These are phyloP conservation scores for Mortierella sp. DNA, from an alignment of 371 early-diverging fungal genomes.

Conservation along the genomic window DNA sequence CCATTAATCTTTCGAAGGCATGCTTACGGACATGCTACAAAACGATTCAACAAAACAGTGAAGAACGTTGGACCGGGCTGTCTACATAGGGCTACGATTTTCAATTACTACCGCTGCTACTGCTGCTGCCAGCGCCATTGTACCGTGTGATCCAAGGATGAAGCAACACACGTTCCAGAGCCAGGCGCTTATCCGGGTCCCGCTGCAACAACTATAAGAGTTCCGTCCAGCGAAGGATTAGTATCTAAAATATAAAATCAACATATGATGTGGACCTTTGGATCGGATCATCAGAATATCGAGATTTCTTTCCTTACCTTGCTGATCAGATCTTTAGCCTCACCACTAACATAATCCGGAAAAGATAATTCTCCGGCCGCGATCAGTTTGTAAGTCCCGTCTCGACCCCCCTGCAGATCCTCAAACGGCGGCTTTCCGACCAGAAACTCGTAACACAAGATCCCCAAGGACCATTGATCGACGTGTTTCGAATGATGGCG, in stretches of 20 bases:
- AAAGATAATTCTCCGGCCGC: conserved; percentile 86
- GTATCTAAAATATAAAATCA: too few relatives aligned
- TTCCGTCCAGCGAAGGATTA: too few relatives aligned
- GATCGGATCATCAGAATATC: too few relatives aligned
- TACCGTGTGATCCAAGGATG: conserved; percentile 84
- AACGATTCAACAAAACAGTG: too few relatives aligned
- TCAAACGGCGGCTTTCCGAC: conserved; percentile 98
- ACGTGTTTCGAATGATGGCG: conserved; percentile 87
- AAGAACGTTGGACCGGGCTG: too few relatives aligned
- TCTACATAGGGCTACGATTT: too few relatives aligned
- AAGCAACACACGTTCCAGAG: conserved; percentile 74
- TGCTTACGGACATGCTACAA: too few relatives aligned
- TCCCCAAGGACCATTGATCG: conserved; percentile 99
- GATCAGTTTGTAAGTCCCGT: conserved; percentile 84
- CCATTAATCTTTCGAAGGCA: too few relatives aligned
- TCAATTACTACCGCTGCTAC: not conserved
- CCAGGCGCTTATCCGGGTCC: conserved; percentile 80
- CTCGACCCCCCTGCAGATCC: conserved; percentile 56
- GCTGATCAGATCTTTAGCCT: conserved; percentile 91
- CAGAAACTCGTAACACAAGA: conserved; percentile 96
- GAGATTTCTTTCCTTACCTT: conserved; percentile 69
- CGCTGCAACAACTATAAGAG: conserved; percentile 77
- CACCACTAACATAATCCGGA: conserved; percentile 83
- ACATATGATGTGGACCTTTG: too few relatives aligned
- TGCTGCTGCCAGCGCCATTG: conserved; percentile 9